These are phyloP conservation scores for Colletotrichum sp. DNA, from an alignment of 2,329 filamentous ascomycete genomes.

Conservation along the genomic window DNA sequence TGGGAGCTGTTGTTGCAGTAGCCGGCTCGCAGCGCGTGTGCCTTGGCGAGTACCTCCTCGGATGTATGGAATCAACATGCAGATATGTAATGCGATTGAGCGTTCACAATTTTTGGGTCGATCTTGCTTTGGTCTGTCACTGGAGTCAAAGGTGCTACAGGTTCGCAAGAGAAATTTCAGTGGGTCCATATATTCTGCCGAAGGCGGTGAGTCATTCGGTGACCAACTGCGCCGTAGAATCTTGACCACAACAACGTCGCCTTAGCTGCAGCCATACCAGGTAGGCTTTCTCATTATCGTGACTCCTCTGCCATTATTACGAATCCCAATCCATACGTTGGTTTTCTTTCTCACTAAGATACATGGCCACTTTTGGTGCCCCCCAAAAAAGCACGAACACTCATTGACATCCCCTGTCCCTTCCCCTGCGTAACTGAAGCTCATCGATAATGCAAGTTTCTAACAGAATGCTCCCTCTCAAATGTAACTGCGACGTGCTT, in stretches of 20 bases:
- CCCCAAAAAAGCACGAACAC: not conserved
- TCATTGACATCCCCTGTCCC: not conserved
- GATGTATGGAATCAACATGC: constrained; percentile 2
- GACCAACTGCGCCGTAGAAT: not conserved
- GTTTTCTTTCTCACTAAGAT: not conserved
- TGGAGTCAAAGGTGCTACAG: not conserved
- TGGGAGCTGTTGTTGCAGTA: not conserved
- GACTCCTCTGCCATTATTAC: not conserved
- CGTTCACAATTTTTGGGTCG: not conserved
- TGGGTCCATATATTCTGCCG: constrained; percentile 20
- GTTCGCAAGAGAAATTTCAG: constrained; percentile 21
- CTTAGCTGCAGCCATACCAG: not conserved
- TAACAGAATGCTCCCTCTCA: not conserved
- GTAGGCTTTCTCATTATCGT: not conserved
- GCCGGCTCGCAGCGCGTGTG: constrained; percentile 5
- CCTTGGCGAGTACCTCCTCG: not conserved
- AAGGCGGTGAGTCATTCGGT: constrained; percentile 4
- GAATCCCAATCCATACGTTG: not conserved
- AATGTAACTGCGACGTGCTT: not conserved
- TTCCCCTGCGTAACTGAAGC: not conserved
- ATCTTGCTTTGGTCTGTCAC: not conserved
- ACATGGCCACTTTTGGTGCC: not conserved
- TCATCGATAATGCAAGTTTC: not conserved
- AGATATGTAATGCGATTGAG: not conserved
- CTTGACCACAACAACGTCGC: not conserved